These are phyloP conservation scores for Anthracocystis setariae DNA, from an alignment of 1,284 basidiomycete species.

Conservation along the genomic window DNA sequence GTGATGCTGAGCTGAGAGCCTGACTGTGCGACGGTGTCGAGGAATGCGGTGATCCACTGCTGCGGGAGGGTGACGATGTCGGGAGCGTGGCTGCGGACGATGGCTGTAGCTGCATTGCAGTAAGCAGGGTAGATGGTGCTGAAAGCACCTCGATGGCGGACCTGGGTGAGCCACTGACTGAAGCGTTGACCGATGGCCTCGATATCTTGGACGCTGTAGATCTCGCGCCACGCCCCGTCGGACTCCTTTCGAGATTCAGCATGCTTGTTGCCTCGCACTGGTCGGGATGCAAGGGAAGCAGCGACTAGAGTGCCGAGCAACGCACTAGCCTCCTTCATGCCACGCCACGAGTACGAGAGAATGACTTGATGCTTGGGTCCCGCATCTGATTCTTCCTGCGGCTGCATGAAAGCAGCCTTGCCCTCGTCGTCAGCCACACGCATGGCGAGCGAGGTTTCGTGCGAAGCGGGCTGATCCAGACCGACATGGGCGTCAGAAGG, in stretches of 20 bases:
- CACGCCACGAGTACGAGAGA: constrained; percentile 67
- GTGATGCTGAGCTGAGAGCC: constrained; percentile 65
- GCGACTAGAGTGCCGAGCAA: constrained; percentile 62
- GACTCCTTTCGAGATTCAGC: constrained; percentile 6
- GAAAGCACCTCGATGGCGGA: constrained; percentile 68
- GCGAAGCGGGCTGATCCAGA: constrained; percentile 42
- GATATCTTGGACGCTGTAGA: constrained; percentile 35
- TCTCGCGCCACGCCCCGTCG: constrained; percentile 29
- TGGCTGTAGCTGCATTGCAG: constrained; percentile 54
- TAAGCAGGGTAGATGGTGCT: constrained; percentile 67
- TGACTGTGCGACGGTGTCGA: constrained; percentile 46
- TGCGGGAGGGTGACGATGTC: constrained; percentile 55
- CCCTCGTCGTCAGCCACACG: constrained; percentile 44
- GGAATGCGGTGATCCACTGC: constrained; percentile 63
- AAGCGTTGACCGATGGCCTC: constrained; percentile 62
- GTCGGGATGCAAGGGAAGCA: constrained; percentile 39
- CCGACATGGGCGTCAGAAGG: constrained; percentile 30
- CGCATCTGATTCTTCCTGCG: constrained; percentile 44
- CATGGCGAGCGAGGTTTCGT: constrained; percentile 58
- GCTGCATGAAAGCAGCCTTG: constrained; percentile 34
- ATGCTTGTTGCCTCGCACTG: constrained; percentile 12
- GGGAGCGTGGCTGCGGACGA: constrained; percentile 46
- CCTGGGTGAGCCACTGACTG: constrained; percentile 64
- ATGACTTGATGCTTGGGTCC: constrained; percentile 66
- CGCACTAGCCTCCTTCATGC: constrained; percentile 68